Base-by-base conservation (phyloP, 495 filamentous ascomycete species). In the Cudoniella acicularis region DNA sequence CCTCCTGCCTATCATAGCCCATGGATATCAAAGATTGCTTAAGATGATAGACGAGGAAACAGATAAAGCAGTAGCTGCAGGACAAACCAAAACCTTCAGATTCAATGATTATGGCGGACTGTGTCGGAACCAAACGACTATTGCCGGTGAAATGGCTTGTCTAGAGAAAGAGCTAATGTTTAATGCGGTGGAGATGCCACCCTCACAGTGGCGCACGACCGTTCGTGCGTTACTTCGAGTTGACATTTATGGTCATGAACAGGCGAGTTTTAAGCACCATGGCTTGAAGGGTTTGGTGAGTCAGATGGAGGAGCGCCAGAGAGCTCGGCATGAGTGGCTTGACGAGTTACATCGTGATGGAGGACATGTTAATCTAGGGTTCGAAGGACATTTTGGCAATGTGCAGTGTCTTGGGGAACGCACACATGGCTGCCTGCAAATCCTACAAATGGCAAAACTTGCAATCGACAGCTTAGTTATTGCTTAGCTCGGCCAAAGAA, bases 1-100 rank as follows among this genome's bases (percentile, higher is more conserved):
- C 0, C 72, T 89, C 9, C 73, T 90, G 20, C 85, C 82, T 18
- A 80, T 83, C 11, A 74, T 86, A 25, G 82, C 82, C 18, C 78
- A 86, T 66, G 75, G 80, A 2, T 90, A 83, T 67, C 69, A 68
- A 53, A 68, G 57, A 45, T 74, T 83, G 25, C 64, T 83, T 1
- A 56, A 45, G 17, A 72, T 77, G 60, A 69, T 81, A 16, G 79
- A 83, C 57, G 67, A 64, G 17, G 74, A 75, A 43, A 66, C 74
- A 1, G 52, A 66, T 0, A 60, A 45, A 0, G 80, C 80, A 9
- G 66, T 70, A 10, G 63, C 62, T 0, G 67, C 73, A 42, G 66
- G 68, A n/a, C 66, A 70, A 27, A 69, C 67, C n/a, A 67, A 78
- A n/a, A 42, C 55, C 3, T 81, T 81, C 57, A 65, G 65, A 9